Evolutionary conservation across 2,329 filamentous ascomycete species (phyloP), one percentile per base, ranked within the genome.

Genomic region (Stagonosporopsis tanaceti): DNA sequence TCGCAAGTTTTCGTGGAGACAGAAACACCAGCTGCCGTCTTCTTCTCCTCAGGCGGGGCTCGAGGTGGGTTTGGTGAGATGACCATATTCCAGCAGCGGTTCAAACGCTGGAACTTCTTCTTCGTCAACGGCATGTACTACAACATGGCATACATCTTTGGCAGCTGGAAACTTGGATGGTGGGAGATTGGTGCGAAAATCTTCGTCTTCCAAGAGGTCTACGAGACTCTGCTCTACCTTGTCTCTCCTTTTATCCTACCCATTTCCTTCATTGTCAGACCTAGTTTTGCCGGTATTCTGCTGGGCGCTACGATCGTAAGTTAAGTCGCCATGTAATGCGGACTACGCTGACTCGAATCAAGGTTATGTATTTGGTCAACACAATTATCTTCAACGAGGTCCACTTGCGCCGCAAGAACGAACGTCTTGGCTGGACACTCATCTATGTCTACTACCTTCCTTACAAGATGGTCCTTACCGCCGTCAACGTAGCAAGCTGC

Each of bases 101-200:
- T 84, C 62, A 75, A 76, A 47, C 70, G 81, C 14, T 83, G 81
- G 81, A 83, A 83, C 47, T 83, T 83, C 68, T 83, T 84, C 69
- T 80, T 82, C 50, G 77, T 82, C 2, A 79, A 79, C 38, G 77
- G 81, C 14, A 75, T 83, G 66, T 82, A 74, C 65, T 80, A 82
- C 62, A 79, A 83, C 60, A 67, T 81, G 61, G 62, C 67, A 4
- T 83, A 84, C 51, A 79, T 84, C 17, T 52, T 83, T 1, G 68
- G 67, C 11, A 77, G 72, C 56, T 84, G 81, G 81, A 79, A 79
- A 52, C 70, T 84, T 7, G 80, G 81, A 4, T 78, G 72, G 69
- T 81, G 77, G 74, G 81, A 83, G 59, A 59, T 83, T n/a, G 80
- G 80, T 3, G 73, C 80, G 1, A 84, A 84, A 67, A 63, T 83